phyloP scores from a whole-genome alignment of 2,329 filamentous ascomycete genomes.

The Sclerotinia spermophila region DNA sequence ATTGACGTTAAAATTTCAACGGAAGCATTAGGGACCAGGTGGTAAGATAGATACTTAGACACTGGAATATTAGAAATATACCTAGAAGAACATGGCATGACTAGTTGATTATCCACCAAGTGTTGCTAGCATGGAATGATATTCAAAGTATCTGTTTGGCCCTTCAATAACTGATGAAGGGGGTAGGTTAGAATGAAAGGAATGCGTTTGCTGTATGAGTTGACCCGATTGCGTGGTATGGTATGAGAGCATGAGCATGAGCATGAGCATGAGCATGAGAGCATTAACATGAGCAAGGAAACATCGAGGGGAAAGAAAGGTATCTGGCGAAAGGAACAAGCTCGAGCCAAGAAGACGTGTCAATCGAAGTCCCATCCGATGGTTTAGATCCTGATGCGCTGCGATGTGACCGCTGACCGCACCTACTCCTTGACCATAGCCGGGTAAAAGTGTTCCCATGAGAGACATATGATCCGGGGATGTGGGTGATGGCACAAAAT shows the following conservation, averaged over 20 bases:
- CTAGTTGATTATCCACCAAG: not conserved
- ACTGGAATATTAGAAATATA: not conserved
- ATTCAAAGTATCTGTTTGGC: not conserved
- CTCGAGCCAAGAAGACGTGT: conserved; percentile 14
- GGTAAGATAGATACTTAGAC: not conserved
- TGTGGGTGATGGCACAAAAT: conserved; percentile 6
- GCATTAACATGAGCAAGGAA: not conserved
- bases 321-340: not conserved
- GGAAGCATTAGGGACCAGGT: not conserved
- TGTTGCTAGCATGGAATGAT: not conserved
- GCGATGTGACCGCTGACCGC: conserved; percentile 17
- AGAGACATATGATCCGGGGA: conserved; percentile 18
- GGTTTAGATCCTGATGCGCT: not conserved
- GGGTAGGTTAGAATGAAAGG: not conserved
- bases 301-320: not conserved
- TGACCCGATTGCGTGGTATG: conserved; percentile 12
- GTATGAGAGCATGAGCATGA: not conserved
- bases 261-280: not conserved
- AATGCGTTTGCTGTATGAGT: not conserved
- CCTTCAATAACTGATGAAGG: not conserved
- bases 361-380: conserved; percentile 2
- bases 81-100: not conserved
- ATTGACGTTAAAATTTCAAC: conserved; percentile 7
- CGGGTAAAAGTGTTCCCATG: conserved; percentile 10
- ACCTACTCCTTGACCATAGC: conserved; percentile 7